These are phyloP conservation scores for Ceraceosorus guamensis DNA, from an alignment of 1,284 basidiomycete genomes.

Conservation along the genomic window DNA sequence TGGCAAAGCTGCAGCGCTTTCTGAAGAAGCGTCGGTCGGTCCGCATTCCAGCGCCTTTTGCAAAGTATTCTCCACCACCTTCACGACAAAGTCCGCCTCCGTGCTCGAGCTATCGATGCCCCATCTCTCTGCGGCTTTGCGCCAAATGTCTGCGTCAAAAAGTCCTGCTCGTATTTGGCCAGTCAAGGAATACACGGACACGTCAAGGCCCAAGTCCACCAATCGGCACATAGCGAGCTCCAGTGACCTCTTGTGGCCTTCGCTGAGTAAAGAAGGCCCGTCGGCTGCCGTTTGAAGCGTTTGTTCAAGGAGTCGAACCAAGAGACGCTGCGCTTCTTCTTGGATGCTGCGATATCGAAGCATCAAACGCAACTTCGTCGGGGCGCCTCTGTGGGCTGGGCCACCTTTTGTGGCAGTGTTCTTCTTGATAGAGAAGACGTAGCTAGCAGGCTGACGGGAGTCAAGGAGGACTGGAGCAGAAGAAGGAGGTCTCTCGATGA, in stretches of 20 bases:
- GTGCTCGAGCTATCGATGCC: not conserved
- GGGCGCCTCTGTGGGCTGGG: not conserved
- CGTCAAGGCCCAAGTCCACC: not conserved
- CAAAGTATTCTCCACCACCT: not conserved
- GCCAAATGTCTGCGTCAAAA: not conserved
- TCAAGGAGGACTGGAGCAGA: constrained; percentile 12
- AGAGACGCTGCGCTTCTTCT: constrained; percentile 22
- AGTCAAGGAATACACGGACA: not conserved
- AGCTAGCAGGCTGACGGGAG: constrained; percentile 30
- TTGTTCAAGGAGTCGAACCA: constrained; percentile 5
- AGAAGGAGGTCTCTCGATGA: not conserved
- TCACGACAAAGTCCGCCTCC: not conserved
- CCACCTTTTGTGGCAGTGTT: not conserved
- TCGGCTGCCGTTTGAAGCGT: not conserved
- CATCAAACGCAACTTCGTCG: constrained; percentile 14
- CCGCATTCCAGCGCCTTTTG: not conserved
- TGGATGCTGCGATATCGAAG: constrained; percentile 25
- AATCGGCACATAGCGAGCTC: not conserved
- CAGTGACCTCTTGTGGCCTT: not conserved
- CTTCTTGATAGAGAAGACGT: constrained; percentile 28
- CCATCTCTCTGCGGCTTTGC: not conserved
- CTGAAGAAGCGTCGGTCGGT: too few relatives aligned
- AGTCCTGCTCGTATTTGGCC: not conserved
- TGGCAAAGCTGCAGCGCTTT: not conserved
- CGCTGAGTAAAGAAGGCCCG: not conserved